Conservation (phyloP, 2,329 filamentous ascomycete genomes). For the Colletotrichum camelliae region DNA sequence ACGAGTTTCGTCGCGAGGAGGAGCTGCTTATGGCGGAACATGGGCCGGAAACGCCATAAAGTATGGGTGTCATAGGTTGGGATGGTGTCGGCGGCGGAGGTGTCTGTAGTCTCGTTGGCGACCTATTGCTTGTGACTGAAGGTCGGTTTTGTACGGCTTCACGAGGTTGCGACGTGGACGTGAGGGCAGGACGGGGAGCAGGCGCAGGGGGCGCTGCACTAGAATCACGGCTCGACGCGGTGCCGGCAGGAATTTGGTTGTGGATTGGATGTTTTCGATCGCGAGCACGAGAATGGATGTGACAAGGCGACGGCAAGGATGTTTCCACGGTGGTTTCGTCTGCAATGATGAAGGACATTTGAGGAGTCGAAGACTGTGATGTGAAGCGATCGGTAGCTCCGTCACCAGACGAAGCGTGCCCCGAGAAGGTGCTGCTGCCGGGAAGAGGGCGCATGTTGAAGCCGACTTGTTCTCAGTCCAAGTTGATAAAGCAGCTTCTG, state of each 20-base stretch:
- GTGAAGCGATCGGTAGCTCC: constrained; percentile 1
- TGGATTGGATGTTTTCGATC: constrained; percentile 36
- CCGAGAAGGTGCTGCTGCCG: constrained; percentile 46
- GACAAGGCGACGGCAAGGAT: constrained; percentile 33
- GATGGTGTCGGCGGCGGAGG: constrained; percentile 33
- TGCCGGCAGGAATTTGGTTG: neutral
- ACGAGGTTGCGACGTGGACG: constrained; percentile 24
- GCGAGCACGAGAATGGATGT: constrained; percentile 27
- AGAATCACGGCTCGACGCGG: neutral
- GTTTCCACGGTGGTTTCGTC: constrained; percentile 55
- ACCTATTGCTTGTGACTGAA: neutral
- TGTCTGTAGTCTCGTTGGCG: neutral
- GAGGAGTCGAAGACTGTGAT: constrained; percentile 36
- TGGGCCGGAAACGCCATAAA: constrained; percentile 44
- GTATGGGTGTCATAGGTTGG: constrained; percentile 50
- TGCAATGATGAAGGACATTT: constrained; percentile 58
- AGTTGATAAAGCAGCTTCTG: neutral
- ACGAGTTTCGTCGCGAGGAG: constrained; percentile 58
- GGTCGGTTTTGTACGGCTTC: neutral
- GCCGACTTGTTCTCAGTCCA: neutral
- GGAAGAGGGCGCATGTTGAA: constrained; percentile 49
- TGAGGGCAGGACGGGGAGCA: constrained; percentile 10
- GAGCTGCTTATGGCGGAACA: constrained; percentile 51
- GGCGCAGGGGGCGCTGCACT: neutral
- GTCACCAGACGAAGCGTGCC: constrained; percentile 15